A percentile compares a stretch with the other conserved stretches of the same genome.
These are phyloP conservation scores for Eutrema heterophyllum DNA, from an alignment of 345 rosid genomes.

Conservation along the genomic window DNA sequence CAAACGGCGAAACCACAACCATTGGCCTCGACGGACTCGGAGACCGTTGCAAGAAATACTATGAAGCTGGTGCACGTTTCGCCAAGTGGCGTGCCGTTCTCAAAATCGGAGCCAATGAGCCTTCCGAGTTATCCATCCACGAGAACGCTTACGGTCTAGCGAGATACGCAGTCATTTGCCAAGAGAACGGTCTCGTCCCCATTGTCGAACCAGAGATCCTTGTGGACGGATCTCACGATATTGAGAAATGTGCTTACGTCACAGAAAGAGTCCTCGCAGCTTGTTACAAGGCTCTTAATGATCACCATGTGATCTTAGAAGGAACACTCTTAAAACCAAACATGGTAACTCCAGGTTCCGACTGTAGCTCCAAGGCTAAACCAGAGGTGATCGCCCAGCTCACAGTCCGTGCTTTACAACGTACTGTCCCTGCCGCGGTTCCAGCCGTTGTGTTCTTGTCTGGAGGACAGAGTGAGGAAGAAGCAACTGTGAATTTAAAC, in stretches of 20 bases:
- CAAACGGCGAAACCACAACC: constrained; percentile 87
- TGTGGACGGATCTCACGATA: constrained; percentile 82
- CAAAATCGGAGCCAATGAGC: constrained; percentile 73
- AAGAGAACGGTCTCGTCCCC: constrained; percentile 92
- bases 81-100: constrained; percentile 97
- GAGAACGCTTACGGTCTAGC: constrained; percentile 27
- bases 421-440: constrained; percentile 82
- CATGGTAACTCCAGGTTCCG: constrained; percentile 98
- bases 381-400: constrained; percentile 69
- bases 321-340: constrained; percentile 44
- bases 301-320: constrained; percentile 84
- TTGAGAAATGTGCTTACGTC: constrained; percentile 70
- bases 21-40: constrained; percentile 88
- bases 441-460: constrained; percentile 88
- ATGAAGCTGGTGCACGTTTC: constrained; percentile 41
- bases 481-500: constrained; percentile 78
- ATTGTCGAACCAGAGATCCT: constrained; percentile 96
- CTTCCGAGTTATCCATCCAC: constrained; percentile 73
- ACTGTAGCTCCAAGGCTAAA: constrained; percentile 47
- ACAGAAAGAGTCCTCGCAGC: constrained; percentile 89
- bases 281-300: constrained; percentile 85
- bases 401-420: constrained; percentile 73
- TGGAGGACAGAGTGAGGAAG: constrained; percentile 92
- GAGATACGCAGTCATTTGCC: constrained; percentile 82
- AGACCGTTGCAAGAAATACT: constrained; percentile 31